A percentile compares a stretch with the other conserved stretches of the same genome.
phyloP scores from a whole-genome alignment of 2,329 filamentous ascomycete genomes.

The Zymoseptoria tritici region DNA sequence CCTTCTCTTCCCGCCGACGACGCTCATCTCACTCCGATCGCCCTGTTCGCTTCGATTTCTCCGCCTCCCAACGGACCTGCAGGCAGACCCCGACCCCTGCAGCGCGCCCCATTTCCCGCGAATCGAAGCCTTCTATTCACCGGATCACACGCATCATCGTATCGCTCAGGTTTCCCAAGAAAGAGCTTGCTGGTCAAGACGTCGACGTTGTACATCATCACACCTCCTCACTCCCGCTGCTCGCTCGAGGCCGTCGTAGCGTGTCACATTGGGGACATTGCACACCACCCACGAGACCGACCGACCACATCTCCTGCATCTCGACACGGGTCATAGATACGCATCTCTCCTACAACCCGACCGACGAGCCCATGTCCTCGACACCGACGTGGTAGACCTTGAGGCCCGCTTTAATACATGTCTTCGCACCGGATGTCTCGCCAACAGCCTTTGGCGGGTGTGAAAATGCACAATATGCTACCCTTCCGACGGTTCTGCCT shows the following conservation, averaged over 20 bases:
- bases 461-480: conserved; percentile 22
- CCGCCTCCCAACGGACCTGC: neutral
- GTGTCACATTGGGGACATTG: neutral
- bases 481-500: conserved; percentile 18
- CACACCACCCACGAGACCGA: neutral
- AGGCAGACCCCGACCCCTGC: neutral
- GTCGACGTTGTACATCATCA: neutral
- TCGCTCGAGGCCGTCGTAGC: neutral
- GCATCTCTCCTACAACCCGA: neutral
- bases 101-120: neutral
- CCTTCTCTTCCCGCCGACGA: neutral
- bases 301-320: neutral
- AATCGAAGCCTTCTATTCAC: neutral
- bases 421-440: neutral
- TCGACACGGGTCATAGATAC: neutral
- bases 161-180: neutral
- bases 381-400: neutral
- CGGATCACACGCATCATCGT: conserved; percentile 1
- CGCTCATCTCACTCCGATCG: conserved; percentile 6
- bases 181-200: neutral
- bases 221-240: neutral
- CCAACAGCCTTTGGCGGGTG: neutral
- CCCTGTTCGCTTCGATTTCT: conserved; percentile 1
- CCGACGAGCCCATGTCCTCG: neutral
- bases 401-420: neutral